A percentile compares a stretch with the other conserved stretches of the same genome.
These are phyloP conservation scores for Phytophthora citricola DNA, from an alignment of 352 stramenopile genomes.

Conservation along the genomic window DNA sequence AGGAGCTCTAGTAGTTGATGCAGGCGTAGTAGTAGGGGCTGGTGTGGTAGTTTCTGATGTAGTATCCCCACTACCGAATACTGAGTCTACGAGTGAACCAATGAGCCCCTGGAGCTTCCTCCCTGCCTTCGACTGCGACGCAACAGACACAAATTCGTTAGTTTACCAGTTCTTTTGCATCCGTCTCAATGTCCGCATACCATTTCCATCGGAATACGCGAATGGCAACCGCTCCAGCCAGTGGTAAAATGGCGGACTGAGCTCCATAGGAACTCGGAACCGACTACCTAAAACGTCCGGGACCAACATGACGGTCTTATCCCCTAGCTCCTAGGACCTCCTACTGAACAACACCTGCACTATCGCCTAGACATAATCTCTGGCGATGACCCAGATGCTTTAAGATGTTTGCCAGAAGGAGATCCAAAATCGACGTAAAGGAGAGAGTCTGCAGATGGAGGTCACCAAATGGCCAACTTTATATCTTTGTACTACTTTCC, in stretches of 20 bases:
- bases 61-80: constrained; percentile 12
- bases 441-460: constrained; percentile 12
- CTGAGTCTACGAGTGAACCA: constrained; percentile 32
- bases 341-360: constrained; percentile 1
- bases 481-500: constrained; percentile 12
- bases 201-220: constrained; percentile 22
- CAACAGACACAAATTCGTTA: too few species aligned
- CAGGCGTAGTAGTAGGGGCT: constrained; percentile 23
- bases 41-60: constrained; percentile 23
- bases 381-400: constrained; percentile 4
- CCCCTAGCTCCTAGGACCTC: constrained; percentile 14
- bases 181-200: constrained; percentile 8
- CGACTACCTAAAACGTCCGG: constrained; percentile 22
- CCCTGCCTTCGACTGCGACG: too few species aligned
- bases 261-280: constrained; percentile 10
- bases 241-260: constrained; percentile 16
- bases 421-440: not conserved
- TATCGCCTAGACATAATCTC: constrained; percentile 9
- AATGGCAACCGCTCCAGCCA: constrained; percentile 13
- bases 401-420: constrained; percentile 1
- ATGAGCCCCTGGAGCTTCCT: constrained; percentile 29
- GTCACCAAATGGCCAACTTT: not conserved
- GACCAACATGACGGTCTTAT: constrained; percentile 26
- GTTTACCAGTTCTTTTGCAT: too few species aligned
- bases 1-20: constrained; percentile 14